phyloP scores from a whole-genome alignment of 2,329 filamentous ascomycete species.

The Macrophomina pseudophaseolina region DNA sequence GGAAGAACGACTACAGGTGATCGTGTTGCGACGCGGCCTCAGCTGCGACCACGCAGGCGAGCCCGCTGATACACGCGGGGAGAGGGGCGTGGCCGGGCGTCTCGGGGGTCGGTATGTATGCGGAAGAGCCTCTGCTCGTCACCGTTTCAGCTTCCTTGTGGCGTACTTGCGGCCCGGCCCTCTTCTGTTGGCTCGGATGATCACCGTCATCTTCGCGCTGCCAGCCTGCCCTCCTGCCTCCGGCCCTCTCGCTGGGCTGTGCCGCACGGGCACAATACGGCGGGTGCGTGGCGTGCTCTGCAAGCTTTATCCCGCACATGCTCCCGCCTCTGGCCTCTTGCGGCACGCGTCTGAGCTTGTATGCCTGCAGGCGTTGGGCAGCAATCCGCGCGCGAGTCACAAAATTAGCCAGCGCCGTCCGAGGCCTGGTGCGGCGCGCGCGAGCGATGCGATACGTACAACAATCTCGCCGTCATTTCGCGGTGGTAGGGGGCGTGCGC shows the following conservation, averaged over 20 bases:
- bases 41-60: slow-evolving; percentile 5
- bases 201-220: slow-evolving; percentile 15
- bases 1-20: slow-evolving; percentile 3
- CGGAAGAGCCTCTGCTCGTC: slow-evolving; percentile 17
- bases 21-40: slow-evolving; percentile 19
- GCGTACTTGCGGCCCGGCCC: slow-evolving; percentile 23
- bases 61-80: background rate
- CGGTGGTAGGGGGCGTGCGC: background rate
- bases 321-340: slow-evolving; percentile 20
- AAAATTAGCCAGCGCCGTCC: slow-evolving; percentile 21
- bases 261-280: slow-evolving; percentile 12
- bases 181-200: slow-evolving; percentile 18
- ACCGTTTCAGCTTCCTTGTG: slow-evolving; percentile 18
- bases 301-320: slow-evolving; percentile 24
- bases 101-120: slow-evolving; percentile 23
- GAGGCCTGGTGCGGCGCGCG: slow-evolving; percentile 11
- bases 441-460: slow-evolving; percentile 12
- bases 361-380: slow-evolving; percentile 23
- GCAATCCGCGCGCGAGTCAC: slow-evolving; percentile 19
- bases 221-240: background rate
- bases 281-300: slow-evolving; percentile 23
- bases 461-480: slow-evolving; percentile 23
- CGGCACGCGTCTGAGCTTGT: slow-evolving; percentile 24
- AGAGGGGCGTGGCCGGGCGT: background rate
- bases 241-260: slow-evolving; percentile 1